Percentiles rank a stretch among this genome's conserved stretches.
phyloP scores from a whole-genome alignment of 2,329 filamentous ascomycete species.

The Colletotrichum australisinense region DNA sequence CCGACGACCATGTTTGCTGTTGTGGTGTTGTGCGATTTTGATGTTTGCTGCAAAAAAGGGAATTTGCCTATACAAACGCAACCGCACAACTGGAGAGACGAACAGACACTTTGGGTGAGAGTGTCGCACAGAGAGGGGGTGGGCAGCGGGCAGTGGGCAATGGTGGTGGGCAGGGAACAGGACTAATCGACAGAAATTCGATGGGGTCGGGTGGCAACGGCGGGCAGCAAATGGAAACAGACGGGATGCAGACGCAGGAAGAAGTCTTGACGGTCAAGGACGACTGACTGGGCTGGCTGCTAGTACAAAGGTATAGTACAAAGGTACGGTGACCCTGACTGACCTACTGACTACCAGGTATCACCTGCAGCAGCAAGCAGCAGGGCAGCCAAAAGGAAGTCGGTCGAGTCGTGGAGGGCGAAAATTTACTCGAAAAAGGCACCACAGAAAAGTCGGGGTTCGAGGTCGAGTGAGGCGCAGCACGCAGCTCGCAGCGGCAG shows the following conservation, averaged over 20 bases:
- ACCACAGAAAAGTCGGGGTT: slow-evolving; percentile 22
- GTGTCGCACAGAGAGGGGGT: slow-evolving; percentile 7
- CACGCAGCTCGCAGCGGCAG: slow-evolving; percentile 24
- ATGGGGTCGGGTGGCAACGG: not conserved
- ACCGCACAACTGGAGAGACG: not conserved
- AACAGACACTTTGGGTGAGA: not conserved
- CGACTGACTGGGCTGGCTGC: not conserved
- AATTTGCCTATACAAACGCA: not conserved
- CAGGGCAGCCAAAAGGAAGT: not conserved
- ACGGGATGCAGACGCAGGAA: not conserved
- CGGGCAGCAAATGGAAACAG: not conserved
- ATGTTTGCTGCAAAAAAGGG: not conserved
- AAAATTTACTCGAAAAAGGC: slow-evolving; percentile 18
- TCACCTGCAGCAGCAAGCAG: not conserved
- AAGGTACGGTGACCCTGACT: not conserved
- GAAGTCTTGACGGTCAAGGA: not conserved
- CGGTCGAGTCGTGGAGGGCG: slow-evolving; percentile 6
- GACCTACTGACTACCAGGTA: not conserved
- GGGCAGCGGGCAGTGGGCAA: not conserved
- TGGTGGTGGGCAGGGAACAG: not conserved
- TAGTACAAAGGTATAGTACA: not conserved
- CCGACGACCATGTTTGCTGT: slow-evolving; percentile 27
- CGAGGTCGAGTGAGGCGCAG: slow-evolving; percentile 33
- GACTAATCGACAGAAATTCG: not conserved
- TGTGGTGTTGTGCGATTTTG: not conserved